Evolutionary conservation across 1,139 yeast genomes (phyloP).

Genomic region (Hansenula lynferdii): DNA sequence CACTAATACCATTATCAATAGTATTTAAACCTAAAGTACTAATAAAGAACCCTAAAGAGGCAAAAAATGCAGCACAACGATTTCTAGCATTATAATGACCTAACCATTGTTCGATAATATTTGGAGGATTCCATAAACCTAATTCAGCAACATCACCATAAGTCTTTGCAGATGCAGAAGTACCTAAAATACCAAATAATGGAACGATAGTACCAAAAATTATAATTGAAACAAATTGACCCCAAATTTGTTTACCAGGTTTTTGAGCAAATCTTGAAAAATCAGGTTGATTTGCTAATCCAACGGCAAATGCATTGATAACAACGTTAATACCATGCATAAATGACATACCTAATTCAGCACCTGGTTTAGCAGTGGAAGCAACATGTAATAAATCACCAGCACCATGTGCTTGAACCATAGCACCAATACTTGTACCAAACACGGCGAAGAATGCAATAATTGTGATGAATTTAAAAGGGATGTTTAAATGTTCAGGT

Average conservation of each 20-base stretch:
- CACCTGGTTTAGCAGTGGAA: constrained; percentile 20
- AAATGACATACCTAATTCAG: constrained; percentile 28
- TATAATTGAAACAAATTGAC: constrained; percentile 26
- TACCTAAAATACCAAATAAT: constrained; percentile 32
- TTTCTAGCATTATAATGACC: constrained; percentile 24
- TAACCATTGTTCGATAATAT: constrained; percentile 26
- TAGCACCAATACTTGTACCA: constrained; percentile 27
- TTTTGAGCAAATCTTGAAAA: constrained; percentile 36
- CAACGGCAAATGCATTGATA: constrained; percentile 29
- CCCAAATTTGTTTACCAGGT: constrained; percentile 24
- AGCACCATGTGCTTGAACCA: constrained; percentile 26
- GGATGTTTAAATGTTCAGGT: constrained; percentile 20
- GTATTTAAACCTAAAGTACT: constrained; percentile 33
- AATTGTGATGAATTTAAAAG: constrained; percentile 21
- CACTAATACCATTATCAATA: constrained; percentile 38
- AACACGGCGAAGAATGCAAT: constrained; percentile 27
- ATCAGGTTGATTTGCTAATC: constrained; percentile 34
- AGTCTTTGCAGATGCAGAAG: constrained; percentile 34
- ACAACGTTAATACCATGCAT: constrained; percentile 27
- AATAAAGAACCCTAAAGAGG: constrained; percentile 26
- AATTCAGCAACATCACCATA: constrained; percentile 29
- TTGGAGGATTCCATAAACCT: constrained; percentile 34
- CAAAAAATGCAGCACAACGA: constrained; percentile 34
- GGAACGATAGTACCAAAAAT: constrained; percentile 34
- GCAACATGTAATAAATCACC: constrained; percentile 19